phyloP scores from a whole-genome alignment of 2,329 filamentous ascomycete genomes.

The Penicillium sp. region DNA sequence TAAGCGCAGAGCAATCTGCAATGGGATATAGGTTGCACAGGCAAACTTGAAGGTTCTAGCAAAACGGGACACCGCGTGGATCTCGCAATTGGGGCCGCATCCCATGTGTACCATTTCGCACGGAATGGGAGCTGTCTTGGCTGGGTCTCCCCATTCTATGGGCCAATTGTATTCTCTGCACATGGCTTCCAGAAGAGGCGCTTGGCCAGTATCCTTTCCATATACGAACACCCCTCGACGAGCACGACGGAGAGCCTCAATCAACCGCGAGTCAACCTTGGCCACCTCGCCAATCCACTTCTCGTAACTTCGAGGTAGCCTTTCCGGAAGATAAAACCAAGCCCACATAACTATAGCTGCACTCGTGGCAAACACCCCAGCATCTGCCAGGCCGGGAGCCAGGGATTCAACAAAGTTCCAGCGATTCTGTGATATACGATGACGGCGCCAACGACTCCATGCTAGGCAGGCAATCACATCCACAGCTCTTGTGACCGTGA shows the following conservation, averaged over 20 bases:
- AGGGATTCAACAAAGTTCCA: constrained; percentile 46
- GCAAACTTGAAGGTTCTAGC: constrained; percentile 72
- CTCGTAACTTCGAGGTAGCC: constrained; percentile 73
- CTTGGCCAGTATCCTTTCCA: constrained; percentile 72
- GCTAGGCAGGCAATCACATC: constrained; percentile 71
- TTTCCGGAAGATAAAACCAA: constrained; percentile 77
- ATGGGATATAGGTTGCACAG: constrained; percentile 74
- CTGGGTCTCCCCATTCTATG: constrained; percentile 72
- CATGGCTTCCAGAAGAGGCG: constrained; percentile 70
- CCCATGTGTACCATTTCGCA: constrained; percentile 87
- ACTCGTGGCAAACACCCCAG: constrained; percentile 72
- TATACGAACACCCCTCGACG: constrained; percentile 69
- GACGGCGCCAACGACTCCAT: constrained; percentile 59
- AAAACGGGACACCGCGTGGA: constrained; percentile 72
- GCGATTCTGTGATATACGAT: constrained; percentile 34
- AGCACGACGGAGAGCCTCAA: constrained; percentile 72
- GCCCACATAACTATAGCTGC: constrained; percentile 83
- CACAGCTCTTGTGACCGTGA: constrained; percentile 71
- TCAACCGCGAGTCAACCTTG: constrained; percentile 72
- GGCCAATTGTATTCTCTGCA: constrained; percentile 73
- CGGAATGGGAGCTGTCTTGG: constrained; percentile 70
- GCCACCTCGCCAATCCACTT: constrained; percentile 82
- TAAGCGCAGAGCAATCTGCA: constrained; percentile 70
- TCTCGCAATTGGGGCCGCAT: constrained; percentile 70
- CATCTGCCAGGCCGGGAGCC: constrained; percentile 59